phyloP scores from a whole-genome alignment of 257 asterid genomes.

The Solanum appendiculatum region DNA sequence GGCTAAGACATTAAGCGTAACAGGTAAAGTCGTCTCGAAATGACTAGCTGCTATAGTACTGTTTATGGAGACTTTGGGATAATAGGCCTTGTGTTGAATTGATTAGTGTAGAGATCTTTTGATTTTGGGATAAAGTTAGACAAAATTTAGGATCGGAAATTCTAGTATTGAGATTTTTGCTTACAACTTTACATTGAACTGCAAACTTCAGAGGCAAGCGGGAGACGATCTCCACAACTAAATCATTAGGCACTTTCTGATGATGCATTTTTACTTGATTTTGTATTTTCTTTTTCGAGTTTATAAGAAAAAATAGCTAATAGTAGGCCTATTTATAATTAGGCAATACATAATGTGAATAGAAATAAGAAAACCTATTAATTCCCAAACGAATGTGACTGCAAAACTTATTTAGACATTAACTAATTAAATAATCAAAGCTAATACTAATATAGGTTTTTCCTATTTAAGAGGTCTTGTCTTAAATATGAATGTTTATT shows the following conservation, averaged over 20 bases:
- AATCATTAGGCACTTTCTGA: neutral
- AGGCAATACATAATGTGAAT: neutral
- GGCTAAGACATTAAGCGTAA: neutral
- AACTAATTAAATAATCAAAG: neutral
- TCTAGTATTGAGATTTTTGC: neutral
- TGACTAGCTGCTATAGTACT: neutral
- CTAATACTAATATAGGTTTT: neutral
- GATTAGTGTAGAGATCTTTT: neutral
- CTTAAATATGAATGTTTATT: neutral
- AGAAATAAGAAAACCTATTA: neutral
- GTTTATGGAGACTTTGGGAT: neutral
- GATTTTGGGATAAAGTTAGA: neutral
- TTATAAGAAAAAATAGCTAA: neutral
- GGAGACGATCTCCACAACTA: neutral
- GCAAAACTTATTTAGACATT: neutral
- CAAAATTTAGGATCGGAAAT: neutral
- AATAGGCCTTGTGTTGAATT: neutral
- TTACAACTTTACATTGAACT: neutral
- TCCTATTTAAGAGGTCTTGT: neutral
- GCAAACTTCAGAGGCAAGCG: neutral
- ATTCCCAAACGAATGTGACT: neutral
- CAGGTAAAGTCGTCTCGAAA: neutral
- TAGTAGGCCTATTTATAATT: neutral
- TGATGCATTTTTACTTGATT: neutral
- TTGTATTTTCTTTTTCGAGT: neutral